A percentile compares a stretch with the other conserved stretches of the same genome.
These are phyloP conservation scores for Picea glauca DNA, from an alignment of 75 land plant genomes.

Conservation along the genomic window DNA sequence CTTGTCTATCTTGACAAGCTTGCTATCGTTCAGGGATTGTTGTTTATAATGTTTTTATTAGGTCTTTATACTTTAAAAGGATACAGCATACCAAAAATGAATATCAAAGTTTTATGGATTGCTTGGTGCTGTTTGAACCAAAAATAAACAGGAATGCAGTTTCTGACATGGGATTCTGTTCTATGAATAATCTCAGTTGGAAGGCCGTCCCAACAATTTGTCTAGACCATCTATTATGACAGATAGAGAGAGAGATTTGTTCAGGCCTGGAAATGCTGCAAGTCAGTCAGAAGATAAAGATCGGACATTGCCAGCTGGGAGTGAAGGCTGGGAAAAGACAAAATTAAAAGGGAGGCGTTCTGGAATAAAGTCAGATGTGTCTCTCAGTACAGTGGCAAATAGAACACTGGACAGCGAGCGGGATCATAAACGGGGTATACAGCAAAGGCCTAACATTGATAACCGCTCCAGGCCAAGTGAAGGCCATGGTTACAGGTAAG, in stretches of 20 bases:
- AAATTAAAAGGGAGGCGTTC: conserved; percentile 90
- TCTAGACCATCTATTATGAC: conserved; percentile 40
- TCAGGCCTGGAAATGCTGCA: conserved; percentile 43
- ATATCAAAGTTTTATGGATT: not conserved
- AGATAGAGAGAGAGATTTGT: conserved; percentile 67
- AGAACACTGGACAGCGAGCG: conserved; percentile 60
- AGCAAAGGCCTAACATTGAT: conserved; percentile 49
- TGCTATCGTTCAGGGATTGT: not conserved
- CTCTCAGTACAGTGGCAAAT: conserved; percentile 23
- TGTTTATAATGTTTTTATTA: not conserved
- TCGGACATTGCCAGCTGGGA: conserved; percentile 26
- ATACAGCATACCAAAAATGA: not conserved
- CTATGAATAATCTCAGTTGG: conserved; percentile 32
- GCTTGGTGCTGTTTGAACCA: not conserved
- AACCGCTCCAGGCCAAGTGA: conserved; percentile 53
- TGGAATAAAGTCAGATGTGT: conserved; percentile 65
- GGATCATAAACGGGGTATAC: conserved; percentile 63
- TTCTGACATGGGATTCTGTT: too few relatives aligned
- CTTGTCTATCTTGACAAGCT: not conserved
- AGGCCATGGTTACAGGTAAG: conserved; percentile 77
- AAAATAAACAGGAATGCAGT: too few relatives aligned
- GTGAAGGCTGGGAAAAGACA: conserved; percentile 80
- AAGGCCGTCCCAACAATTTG: conserved; percentile 41
- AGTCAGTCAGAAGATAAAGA: conserved; percentile 49
- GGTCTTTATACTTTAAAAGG: not conserved